Percentiles rank a stretch among this genome's conserved stretches.
These are phyloP conservation scores for Aspergillus conjunctus DNA, from an alignment of 495 filamentous ascomycete genomes.

Conservation along the genomic window DNA sequence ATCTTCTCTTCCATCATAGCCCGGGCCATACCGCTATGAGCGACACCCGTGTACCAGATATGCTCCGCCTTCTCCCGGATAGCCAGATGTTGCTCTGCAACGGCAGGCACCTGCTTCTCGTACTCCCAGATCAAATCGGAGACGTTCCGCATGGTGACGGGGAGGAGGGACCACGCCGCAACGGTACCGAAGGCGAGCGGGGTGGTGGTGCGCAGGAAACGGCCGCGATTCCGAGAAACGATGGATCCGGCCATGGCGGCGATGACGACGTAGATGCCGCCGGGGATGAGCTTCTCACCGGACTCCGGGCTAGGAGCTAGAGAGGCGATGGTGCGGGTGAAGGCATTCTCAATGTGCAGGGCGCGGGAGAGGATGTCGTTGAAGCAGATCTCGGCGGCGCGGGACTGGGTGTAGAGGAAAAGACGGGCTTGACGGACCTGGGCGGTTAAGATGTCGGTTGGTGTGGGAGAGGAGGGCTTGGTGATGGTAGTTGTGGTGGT, in stretches of 20 bases:
- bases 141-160: conserved; percentile 82
- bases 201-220: conserved; percentile 71
- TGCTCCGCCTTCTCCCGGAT: conserved; percentile 66
- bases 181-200: conserved; percentile 73
- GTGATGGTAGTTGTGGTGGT: conserved; percentile 28
- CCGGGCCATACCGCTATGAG: conserved; percentile 69
- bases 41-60: conserved; percentile 67
- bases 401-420: conserved; percentile 73
- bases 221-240: conserved; percentile 77
- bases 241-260: conserved; percentile 92
- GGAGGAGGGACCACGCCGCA: conserved; percentile 73
- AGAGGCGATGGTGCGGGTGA: conserved; percentile 79
- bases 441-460: conserved; percentile 86
- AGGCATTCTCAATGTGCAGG: conserved; percentile 75
- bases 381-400: conserved; percentile 71
- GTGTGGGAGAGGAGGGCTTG: conserved; percentile 63
- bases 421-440: conserved; percentile 80
- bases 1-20: conserved; percentile 79
- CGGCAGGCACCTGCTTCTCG: conserved; percentile 78
- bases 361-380: conserved; percentile 73
- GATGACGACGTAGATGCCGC: conserved; percentile 85
- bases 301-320: conserved; percentile 81
- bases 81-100: conserved; percentile 75
- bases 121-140: conserved; percentile 81
- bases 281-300: conserved; percentile 82